Conservation (phyloP, 352 stramenopile species). For the Phytopythium sindhum region DNA sequence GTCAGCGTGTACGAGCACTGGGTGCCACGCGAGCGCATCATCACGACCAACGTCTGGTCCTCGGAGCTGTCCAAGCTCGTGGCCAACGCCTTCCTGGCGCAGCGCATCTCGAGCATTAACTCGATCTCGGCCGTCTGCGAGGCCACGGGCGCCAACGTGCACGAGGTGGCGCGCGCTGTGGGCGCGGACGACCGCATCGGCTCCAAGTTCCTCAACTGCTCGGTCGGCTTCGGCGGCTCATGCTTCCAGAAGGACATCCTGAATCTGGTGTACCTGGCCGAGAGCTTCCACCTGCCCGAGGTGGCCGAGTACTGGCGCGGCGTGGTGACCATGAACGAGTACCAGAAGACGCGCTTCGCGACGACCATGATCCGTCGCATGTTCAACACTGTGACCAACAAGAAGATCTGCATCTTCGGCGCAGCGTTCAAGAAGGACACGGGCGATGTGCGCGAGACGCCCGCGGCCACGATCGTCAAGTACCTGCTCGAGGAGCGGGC, state of each 20-base stretch:
- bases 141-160: slow-evolving; percentile 96
- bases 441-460: slow-evolving; percentile 98
- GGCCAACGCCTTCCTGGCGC: slow-evolving; percentile 98
- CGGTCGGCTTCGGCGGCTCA: slow-evolving; percentile 98
- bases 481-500: slow-evolving; percentile 96
- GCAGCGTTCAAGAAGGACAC: slow-evolving; percentile 99
- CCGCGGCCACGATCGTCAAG: slow-evolving; percentile 96
- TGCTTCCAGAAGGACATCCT: slow-evolving; percentile 99
- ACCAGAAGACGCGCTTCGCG: slow-evolving; percentile 99
- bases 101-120: slow-evolving; percentile 99
- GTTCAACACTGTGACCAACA: slow-evolving; percentile 99
- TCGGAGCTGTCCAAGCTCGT: slow-evolving; percentile 99
- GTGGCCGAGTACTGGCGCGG: slow-evolving; percentile 99
- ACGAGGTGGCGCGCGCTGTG: slow-evolving; percentile 96
- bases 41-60: slow-evolving; percentile 99
- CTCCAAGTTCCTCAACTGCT: slow-evolving; percentile 96
- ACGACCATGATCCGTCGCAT: slow-evolving; percentile 97
- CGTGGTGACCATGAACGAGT: slow-evolving; percentile 99
- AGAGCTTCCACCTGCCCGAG: slow-evolving; percentile 97
- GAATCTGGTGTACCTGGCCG: slow-evolving; percentile 99
- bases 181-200: slow-evolving; percentile 98
- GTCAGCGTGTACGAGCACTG: slow-evolving; percentile 98
- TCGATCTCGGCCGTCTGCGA: slow-evolving; percentile 99
- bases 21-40: slow-evolving; percentile 93
- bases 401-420: slow-evolving; percentile 99